Percentiles rank a stretch among this genome's conserved stretches.
These are phyloP conservation scores for Umbelopsis sp. DNA, from an alignment of 192 early-diverging fungal species.

Conservation along the genomic window DNA sequence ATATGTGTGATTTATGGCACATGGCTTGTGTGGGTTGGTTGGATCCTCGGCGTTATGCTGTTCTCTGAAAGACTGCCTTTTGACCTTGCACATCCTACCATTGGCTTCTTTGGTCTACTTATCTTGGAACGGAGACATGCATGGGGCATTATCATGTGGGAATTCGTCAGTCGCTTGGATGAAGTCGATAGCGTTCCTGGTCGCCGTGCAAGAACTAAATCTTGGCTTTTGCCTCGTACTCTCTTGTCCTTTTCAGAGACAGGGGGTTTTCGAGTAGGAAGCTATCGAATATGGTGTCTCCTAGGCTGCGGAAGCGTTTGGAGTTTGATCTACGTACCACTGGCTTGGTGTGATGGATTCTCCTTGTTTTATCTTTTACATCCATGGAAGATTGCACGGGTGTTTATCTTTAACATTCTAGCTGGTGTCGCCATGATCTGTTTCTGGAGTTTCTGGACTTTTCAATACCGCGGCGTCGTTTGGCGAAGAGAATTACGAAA, in stretches of 20 bases:
- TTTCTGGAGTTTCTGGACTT: slow-evolving; percentile 58
- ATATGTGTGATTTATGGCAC: slow-evolving; percentile 60
- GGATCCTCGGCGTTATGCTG: slow-evolving; percentile 49
- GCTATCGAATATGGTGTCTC: slow-evolving; percentile 49
- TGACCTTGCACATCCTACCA: slow-evolving; percentile 47
- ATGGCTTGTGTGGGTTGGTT: slow-evolving; percentile 59
- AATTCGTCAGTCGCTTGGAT: slow-evolving; percentile 46
- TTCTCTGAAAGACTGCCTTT: slow-evolving; percentile 47
- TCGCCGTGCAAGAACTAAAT: slow-evolving; percentile 13
- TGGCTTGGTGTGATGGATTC: slow-evolving; percentile 33
- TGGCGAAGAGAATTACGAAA: slow-evolving; percentile 52
- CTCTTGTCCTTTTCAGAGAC: slow-evolving; percentile 7
- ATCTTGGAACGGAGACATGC: slow-evolving; percentile 48
- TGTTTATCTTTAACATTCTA: slow-evolving; percentile 31
- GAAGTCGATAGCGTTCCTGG: slow-evolving; percentile 31
- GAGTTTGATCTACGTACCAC: slow-evolving; percentile 39
- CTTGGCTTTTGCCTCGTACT: slow-evolving; percentile 12
- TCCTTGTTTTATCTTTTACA: slow-evolving; percentile 13
- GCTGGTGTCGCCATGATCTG: slow-evolving; percentile 42
- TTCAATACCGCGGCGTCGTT: slow-evolving; percentile 54
- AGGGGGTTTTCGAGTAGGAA: slow-evolving; percentile 17
- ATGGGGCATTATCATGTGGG: slow-evolving; percentile 56
- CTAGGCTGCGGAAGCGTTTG: slow-evolving; percentile 46
- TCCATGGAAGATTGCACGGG: slow-evolving; percentile 37
- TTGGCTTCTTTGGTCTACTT: slow-evolving; percentile 47